Percentiles rank a stretch among this genome's conserved stretches.
Evolutionary conservation across 2,329 filamentous ascomycete genomes (phyloP).

Genomic region (Sclerotinia glacialis): DNA sequence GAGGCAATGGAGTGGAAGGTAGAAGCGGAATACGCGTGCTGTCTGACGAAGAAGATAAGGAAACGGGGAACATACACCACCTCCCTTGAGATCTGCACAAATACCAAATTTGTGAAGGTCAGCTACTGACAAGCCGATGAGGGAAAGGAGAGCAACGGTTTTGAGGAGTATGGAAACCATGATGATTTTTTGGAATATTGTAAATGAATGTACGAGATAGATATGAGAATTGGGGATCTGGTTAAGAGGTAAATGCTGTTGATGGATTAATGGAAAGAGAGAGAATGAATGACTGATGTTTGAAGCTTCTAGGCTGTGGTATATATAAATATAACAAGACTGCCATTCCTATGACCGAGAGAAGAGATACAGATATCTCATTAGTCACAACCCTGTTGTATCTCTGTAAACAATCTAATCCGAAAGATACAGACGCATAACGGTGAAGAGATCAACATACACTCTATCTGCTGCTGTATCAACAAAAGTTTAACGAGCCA

Average conservation of each 20-base stretch:
- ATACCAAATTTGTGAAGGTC: conserved; percentile 1
- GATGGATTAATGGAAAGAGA: not conserved
- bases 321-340: not conserved
- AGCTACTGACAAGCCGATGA: conserved; percentile 14
- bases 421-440: not conserved
- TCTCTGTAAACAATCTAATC: not conserved
- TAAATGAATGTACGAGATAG: not conserved
- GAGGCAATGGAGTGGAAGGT: not conserved
- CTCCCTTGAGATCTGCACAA: not conserved
- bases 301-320: not conserved
- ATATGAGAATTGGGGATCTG: not conserved
- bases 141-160: conserved; percentile 8
- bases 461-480: not conserved
- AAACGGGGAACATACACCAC: not conserved
- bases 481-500: not conserved
- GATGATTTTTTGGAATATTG: not conserved
- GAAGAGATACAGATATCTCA: not conserved
- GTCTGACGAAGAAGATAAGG: not conserved
- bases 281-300: not conserved
- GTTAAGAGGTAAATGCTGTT: not conserved
- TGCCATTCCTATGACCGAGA: no score
- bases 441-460: not conserved
- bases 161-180: conserved; percentile 17
- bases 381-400: not conserved
- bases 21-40: not conserved